A percentile compares a stretch with the other conserved stretches of the same genome.
phyloP scores from a whole-genome alignment of 2,329 filamentous ascomycete species.

The Colletotrichum liaoningense region DNA sequence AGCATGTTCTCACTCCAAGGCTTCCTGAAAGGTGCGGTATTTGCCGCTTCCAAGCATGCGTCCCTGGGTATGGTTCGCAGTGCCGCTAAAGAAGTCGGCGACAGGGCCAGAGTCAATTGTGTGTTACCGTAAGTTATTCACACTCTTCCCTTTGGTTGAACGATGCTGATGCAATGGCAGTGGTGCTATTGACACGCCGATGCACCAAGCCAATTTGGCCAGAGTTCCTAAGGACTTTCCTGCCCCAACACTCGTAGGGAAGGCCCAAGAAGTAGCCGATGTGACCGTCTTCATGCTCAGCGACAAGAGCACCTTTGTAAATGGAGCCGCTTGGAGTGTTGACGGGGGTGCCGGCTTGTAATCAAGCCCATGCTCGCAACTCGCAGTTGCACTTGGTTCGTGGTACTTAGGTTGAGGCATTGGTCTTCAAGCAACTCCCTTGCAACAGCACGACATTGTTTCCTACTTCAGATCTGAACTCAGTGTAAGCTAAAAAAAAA shows the following conservation, averaged over 20 bases:
- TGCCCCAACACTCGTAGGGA: slow-evolving; percentile 18
- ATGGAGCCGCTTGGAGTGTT: slow-evolving; percentile 26
- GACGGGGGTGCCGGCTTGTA: slow-evolving; percentile 19
- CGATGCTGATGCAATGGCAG: not conserved
- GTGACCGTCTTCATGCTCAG: slow-evolving; percentile 25
- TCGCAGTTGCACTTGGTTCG: not conserved
- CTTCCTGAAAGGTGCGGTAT: slow-evolving; percentile 23
- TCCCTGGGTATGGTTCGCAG: slow-evolving; percentile 24
- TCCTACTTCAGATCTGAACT: too few species aligned
- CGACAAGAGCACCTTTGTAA: slow-evolving; percentile 19
- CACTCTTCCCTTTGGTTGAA: not conserved
- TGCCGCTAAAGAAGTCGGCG: slow-evolving; percentile 19
- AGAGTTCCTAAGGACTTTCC: slow-evolving; percentile 14
- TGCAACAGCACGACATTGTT: too few species aligned
- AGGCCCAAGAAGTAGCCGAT: slow-evolving; percentile 18
- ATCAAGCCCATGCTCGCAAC: not conserved
- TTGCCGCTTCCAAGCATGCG: slow-evolving; percentile 21
- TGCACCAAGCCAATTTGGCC: slow-evolving; percentile 25
- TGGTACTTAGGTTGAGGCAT: not conserved
- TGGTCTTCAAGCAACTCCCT: too few species aligned
- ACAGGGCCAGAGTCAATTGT: slow-evolving; percentile 29
- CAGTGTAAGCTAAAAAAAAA: too few species aligned
- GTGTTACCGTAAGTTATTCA: slow-evolving; percentile 8
- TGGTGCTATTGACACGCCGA: slow-evolving; percentile 26
- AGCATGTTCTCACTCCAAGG: slow-evolving; percentile 30